A percentile compares a stretch with the other conserved stretches of the same genome.
Conservation (phyloP, 2,329 filamentous ascomycete genomes). For the Diaporthe batatas region DNA sequence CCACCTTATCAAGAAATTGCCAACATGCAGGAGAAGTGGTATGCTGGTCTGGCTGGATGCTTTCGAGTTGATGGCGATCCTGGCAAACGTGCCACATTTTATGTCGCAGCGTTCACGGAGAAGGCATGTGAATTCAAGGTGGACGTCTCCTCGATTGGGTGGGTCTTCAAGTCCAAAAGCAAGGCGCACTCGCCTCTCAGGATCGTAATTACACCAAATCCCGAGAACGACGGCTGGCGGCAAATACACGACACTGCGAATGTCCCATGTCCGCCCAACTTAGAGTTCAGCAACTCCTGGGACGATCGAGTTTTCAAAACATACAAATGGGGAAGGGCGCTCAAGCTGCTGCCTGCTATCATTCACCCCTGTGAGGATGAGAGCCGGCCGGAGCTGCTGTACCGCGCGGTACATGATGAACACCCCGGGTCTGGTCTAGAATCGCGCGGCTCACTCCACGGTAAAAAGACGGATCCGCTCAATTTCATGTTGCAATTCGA, state of each 20-base stretch:
- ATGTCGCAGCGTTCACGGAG: not conserved
- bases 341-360: not conserved
- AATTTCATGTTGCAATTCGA: conserved; percentile 6
- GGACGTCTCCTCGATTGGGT: not conserved
- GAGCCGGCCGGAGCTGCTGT: not conserved
- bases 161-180: not conserved
- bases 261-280: too few species aligned
- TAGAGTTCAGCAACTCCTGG: too few species aligned
- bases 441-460: not conserved
- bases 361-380: not conserved
- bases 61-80: not conserved
- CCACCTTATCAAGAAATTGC: not conserved
- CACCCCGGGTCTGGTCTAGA: not conserved
- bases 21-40: too few species aligned
- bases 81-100: not conserved
- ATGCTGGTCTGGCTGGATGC: not conserved
- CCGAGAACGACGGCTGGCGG: too few species aligned
- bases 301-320: too few species aligned
- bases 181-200: not conserved
- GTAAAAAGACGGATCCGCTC: not conserved
- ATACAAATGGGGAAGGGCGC: not conserved
- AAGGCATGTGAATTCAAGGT: not conserved
- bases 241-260: too few species aligned
- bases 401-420: not conserved
- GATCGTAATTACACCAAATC: not conserved